Percentiles rank a stretch among this genome's conserved stretches.
Conservation (phyloP, 306 rosid genomes). For the Prunus padus region DNA sequence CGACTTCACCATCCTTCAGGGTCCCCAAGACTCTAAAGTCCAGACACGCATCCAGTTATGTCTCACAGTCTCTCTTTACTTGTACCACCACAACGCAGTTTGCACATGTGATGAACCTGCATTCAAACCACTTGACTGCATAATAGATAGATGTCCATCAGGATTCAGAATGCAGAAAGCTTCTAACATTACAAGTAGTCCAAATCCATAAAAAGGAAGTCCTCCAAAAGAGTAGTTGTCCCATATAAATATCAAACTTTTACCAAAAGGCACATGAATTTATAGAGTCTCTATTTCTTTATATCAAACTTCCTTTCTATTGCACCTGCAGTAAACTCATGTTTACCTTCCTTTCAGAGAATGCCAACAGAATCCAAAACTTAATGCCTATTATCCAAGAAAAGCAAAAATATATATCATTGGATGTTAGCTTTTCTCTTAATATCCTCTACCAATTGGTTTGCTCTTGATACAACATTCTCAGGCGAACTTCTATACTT, state of each 20-base stretch:
- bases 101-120: not conserved
- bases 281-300: not conserved
- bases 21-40: not conserved
- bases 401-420: not conserved
- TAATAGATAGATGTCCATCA: not conserved
- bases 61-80: not conserved
- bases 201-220: not conserved
- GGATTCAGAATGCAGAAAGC: not conserved
- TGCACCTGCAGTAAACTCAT: not conserved
- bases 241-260: not conserved
- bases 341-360: not conserved
- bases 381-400: not conserved
- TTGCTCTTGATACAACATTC: conserved; percentile 43
- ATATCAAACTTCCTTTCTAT: not conserved
- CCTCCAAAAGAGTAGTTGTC: not conserved
- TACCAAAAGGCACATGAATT: not conserved
- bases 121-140: not conserved
- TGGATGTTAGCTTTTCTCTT: conserved; percentile 29
- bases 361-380: conserved; percentile 11
- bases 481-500: conserved; percentile 44
- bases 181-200: not conserved
- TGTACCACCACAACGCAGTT: not conserved
- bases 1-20: not conserved
- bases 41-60: not conserved
- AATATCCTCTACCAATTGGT: conserved; percentile 48